Evolutionary conservation across 805 yeast species (phyloP), one percentile per base, ranked within the genome.

Genomic region (Yarrowia divulgata): DNA sequence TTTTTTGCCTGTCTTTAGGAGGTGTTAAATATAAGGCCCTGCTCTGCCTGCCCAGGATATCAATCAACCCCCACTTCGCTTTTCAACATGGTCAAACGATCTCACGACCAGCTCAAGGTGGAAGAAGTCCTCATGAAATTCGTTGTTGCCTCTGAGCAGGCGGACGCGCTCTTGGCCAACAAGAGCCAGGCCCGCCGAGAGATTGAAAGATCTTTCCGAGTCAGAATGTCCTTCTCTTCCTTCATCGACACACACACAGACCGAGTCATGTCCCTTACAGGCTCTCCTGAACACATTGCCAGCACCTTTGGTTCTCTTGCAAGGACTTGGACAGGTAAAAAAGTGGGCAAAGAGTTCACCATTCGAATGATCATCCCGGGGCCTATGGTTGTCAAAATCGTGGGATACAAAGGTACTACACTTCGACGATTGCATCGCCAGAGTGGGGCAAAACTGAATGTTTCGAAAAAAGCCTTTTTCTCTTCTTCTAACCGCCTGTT

Each of bases 61-160:
- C 45, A 40, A 13, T 10, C 10, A 13, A 39, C 6, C 1, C 42
- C 42, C 42, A 10, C 42, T 37, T 37, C n/a, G 29, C 13, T 32
- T 18, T n/a, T 37, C 60, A 23, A n/a, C 8, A 55, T 55, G 62
- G 32, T 13, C 5, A 55, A 55, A 35, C 14, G 62, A 55, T 39
- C 34, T 23, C 35, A 55, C 46, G 37, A 39, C 16, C 32, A 52
- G 57, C 45, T 54, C 35, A 23, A 2, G 1, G 34, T 16, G 8
- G 62, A 39, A 4, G 62, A 55, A 14, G 19, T 23, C 5, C 35
- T 9, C 19, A 39, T 55, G 62, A 19, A 46, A 29, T 55, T 55
- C 46, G 9, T 55, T 19, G 19, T 55, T 1, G 3, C 46, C 37
- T 8, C 23, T 32, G 45, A 54, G 7, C 60, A 54, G 8, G 43